Conservation (phyloP, 139 green algal genomes). For the Deuterostichococcus epilithicus region DNA sequence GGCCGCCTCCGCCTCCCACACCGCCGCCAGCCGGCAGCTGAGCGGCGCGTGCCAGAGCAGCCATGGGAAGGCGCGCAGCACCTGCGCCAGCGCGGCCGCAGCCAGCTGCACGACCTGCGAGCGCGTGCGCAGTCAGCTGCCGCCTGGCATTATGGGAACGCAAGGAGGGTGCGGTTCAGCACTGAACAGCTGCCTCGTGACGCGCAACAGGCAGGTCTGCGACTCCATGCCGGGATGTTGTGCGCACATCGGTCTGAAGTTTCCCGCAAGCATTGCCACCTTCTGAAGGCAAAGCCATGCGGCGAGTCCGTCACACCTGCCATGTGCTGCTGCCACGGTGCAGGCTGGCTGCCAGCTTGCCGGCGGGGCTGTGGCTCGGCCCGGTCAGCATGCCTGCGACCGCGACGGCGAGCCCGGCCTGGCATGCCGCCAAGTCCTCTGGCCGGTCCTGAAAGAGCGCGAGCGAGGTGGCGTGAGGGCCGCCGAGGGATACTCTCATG, state of each 20-base stretch:
- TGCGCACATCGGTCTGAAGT: too few relatives aligned
- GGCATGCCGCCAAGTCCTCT: background rate
- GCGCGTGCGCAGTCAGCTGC: too few relatives aligned
- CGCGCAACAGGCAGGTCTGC: conserved; percentile 24
- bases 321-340: too few relatives aligned
- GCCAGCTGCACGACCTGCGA: background rate
- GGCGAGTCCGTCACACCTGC: too few relatives aligned
- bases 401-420: background rate
- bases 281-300: too few relatives aligned
- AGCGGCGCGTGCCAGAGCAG: conserved; percentile 21
- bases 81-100: conserved; percentile 5
- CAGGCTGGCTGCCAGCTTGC: too few relatives aligned
- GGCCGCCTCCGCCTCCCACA: conserved; percentile 7
- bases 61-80: conserved; percentile 21
- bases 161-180: background rate
- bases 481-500: too few relatives aligned
- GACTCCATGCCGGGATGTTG: conserved; percentile 6
- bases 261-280: too few relatives aligned
- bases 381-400: background rate
- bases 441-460: background rate
- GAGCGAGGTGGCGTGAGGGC: too few relatives aligned
- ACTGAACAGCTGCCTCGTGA: background rate
- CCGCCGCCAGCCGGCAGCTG: conserved; percentile 13
- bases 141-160: too few relatives aligned
- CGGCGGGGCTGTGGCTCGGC: too few relatives aligned